Evolutionary conservation across 1,139 yeast species (phyloP).

Genomic region (Blastobotrys proliferans): DNA sequence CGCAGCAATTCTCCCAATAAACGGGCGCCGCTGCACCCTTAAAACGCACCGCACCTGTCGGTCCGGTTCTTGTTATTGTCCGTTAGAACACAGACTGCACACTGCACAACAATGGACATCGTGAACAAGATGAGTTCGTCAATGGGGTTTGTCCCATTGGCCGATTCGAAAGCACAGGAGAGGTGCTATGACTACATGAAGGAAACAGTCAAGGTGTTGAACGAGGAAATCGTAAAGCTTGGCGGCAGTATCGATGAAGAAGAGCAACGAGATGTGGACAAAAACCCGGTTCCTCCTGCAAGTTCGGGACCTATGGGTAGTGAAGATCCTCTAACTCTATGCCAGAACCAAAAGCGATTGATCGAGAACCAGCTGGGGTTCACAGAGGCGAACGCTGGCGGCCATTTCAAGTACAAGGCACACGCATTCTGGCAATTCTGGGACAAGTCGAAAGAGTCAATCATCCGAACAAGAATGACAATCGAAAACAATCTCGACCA

Average conservation of each 20-base stretch:
- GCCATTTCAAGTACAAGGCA: conserved; percentile 23
- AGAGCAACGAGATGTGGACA: conserved; percentile 1
- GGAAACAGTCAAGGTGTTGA: conserved; percentile 20
- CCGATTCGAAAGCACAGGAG: conserved; percentile 31
- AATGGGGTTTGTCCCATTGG: conserved; percentile 11
- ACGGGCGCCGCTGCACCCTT: no score
- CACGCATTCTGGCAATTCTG: conserved; percentile 33
- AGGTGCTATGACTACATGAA: conserved; percentile 30
- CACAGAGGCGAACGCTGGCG: conserved; percentile 22
- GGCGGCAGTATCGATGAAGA: conserved; percentile 2
- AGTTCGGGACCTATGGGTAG: no score
- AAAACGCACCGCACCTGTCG: no score
- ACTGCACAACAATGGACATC: no score
- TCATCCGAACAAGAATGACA: conserved; percentile 20
- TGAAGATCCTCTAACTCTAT: conserved; percentile 18
- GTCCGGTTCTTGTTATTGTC: no score
- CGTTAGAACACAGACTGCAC: no score
- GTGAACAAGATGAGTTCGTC: conserved; percentile 4
- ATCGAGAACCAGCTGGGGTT: conserved; percentile 19
- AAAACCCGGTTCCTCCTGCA: conserved; percentile 7
- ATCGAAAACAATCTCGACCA: conserved; percentile 19
- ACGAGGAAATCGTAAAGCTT: conserved; percentile 10
- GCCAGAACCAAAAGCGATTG: conserved; percentile 21
- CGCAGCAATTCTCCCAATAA: no score
- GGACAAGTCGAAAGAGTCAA: conserved; percentile 30